A percentile compares a stretch with the other conserved stretches of the same genome.
Evolutionary conservation across 2,329 filamentous ascomycete genomes (phyloP).

Genomic region (Aspergillus novofumigatus): DNA sequence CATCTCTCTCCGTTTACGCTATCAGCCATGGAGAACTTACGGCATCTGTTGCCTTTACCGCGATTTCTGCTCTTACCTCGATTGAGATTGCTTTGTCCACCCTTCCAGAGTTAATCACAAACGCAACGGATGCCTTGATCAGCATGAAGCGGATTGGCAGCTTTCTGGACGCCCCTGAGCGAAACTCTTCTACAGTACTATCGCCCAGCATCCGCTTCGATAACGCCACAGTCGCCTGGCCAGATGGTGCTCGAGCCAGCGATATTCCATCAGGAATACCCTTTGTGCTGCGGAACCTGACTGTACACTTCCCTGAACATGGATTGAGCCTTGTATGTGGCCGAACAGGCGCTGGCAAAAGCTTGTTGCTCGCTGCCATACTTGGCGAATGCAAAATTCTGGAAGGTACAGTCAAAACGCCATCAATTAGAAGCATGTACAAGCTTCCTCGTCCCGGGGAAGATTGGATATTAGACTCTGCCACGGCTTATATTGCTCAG

Average conservation of each 20-base stretch:
- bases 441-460: neutral
- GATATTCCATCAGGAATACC: neutral
- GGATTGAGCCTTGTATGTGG: conserved; percentile 71
- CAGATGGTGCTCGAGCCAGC: conserved; percentile 43
- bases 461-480: conserved; percentile 66
- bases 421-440: conserved; percentile 43
- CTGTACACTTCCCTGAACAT: conserved; percentile 53
- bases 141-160: conserved; percentile 67
- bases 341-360: conserved; percentile 72
- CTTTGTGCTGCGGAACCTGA: conserved; percentile 63
- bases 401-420: conserved; percentile 53
- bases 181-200: conserved; percentile 51
- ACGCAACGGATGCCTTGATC: conserved; percentile 68
- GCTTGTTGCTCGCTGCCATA: conserved; percentile 65
- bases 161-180: conserved; percentile 65
- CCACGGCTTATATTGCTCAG: conserved; percentile 68
- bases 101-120: conserved; percentile 68
- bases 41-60: conserved; percentile 74
- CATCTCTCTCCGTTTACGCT: conserved; percentile 67
- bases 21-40: conserved; percentile 58
- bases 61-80: conserved; percentile 66
- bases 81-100: conserved; percentile 68
- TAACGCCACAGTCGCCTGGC: conserved; percentile 68
- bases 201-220: conserved; percentile 61
- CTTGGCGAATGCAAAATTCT: conserved; percentile 69